Evolutionary conservation across 106 monocot species (phyloP).

Genomic region (Agapanthus africanus): DNA sequence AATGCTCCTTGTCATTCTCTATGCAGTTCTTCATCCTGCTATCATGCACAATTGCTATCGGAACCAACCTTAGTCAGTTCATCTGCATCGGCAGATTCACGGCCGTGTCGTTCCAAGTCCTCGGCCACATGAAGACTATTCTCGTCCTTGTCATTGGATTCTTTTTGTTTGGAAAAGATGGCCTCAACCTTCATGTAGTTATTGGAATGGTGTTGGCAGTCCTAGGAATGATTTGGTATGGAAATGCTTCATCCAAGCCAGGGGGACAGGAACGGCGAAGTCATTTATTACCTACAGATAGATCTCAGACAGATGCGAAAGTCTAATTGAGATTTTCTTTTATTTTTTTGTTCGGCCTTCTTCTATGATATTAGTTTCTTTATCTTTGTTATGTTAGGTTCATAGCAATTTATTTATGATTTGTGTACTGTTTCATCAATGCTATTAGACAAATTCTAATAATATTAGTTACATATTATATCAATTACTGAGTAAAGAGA

Average conservation of each 20-base stretch:
- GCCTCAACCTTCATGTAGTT: constrained; percentile 59
- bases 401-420: too few species aligned
- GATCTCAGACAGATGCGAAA: too few species aligned
- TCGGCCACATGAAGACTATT: constrained; percentile 78
- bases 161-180: constrained; percentile 62
- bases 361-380: too few species aligned
- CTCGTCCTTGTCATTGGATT: constrained; percentile 40
- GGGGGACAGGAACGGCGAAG: constrained; percentile 67
- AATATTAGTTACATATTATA: too few species aligned
- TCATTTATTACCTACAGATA: too few species aligned
- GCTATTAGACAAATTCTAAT: too few species aligned
- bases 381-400: too few species aligned
- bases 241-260: constrained; percentile 61
- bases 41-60: constrained; percentile 64
- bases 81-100: constrained; percentile 73
- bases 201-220: constrained; percentile 61
- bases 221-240: constrained; percentile 70
- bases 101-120: constrained; percentile 65
- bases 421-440: too few species aligned
- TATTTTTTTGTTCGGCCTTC: too few species aligned
- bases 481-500: too few species aligned
- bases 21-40: constrained; percentile 43
- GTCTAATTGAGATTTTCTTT: too few species aligned
- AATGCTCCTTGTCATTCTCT: too few species aligned
- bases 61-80: constrained; percentile 74